Conservation (phyloP, 176 grass and related monocot genomes). For the Saccharum officinarum region DNA sequence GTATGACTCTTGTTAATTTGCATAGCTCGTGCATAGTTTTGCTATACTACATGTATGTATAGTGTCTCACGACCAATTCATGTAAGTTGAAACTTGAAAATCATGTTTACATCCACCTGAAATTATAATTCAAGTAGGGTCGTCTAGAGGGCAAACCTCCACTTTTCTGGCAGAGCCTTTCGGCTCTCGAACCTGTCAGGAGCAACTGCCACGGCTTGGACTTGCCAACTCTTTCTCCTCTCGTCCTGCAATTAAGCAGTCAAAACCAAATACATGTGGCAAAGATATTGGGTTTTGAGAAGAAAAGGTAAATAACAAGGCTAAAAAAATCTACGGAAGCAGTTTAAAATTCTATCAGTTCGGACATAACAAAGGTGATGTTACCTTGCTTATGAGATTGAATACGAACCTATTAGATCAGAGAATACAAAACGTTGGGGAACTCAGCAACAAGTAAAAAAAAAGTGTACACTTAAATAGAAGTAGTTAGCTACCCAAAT, state of each 20-base stretch:
- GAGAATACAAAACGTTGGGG: background rate
- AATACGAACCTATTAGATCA: background rate
- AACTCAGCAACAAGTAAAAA: too few relatives aligned
- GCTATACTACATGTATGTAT: background rate
- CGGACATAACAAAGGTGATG: background rate
- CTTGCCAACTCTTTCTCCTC: too few relatives aligned
- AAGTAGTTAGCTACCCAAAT: too few relatives aligned
- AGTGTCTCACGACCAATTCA: background rate
- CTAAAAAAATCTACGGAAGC: too few relatives aligned
- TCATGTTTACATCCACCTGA: background rate
- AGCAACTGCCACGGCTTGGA: too few relatives aligned
- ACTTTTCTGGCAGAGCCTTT: background rate
- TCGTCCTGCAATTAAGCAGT: too few relatives aligned
- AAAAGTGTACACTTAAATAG: background rate
- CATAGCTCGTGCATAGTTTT: slow-evolving; percentile 18
- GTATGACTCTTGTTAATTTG: background rate
- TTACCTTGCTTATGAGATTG: background rate
- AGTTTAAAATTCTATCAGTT: background rate
- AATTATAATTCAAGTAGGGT: background rate
- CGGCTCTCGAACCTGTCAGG: too few relatives aligned
- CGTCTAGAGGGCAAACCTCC: background rate
- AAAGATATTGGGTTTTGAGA: too few relatives aligned
- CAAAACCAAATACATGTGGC: too few relatives aligned
- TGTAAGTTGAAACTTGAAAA: background rate
- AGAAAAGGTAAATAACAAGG: too few relatives aligned